Conservation (phyloP, 2,329 filamentous ascomycete genomes). For the Chaetothyriales sp. region DNA sequence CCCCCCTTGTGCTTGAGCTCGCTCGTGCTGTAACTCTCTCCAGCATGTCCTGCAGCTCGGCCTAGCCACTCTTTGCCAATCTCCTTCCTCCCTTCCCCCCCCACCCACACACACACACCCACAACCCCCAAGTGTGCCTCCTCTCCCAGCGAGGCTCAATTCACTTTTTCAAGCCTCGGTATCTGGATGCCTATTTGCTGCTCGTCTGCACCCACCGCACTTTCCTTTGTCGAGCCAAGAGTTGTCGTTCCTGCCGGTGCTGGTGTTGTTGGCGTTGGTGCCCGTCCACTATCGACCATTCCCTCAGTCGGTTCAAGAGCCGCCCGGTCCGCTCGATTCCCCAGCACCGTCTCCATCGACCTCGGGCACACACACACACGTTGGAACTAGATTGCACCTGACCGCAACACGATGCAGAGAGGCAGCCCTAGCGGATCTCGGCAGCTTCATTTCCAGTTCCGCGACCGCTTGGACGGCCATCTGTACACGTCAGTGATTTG, state of each 20-base stretch:
- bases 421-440: conserved; percentile 8
- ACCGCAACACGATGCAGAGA: conserved; percentile 15
- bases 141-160: not conserved
- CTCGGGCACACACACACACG: too few relatives aligned
- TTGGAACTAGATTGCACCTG: conserved; percentile 6
- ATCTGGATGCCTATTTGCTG: not conserved
- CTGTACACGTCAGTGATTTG: conserved; percentile 11
- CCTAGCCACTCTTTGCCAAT: not conserved
- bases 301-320: not conserved
- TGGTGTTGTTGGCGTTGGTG: not conserved
- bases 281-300: not conserved
- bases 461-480: conserved; percentile 13
- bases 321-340: not conserved
- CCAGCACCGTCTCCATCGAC: too few relatives aligned
- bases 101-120: too few relatives aligned
- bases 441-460: conserved; percentile 16
- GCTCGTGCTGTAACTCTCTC: not conserved
- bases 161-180: not conserved
- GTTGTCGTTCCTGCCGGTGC: not conserved
- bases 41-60: not conserved
- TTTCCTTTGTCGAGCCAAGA: not conserved
- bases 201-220: not conserved
- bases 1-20: not conserved
- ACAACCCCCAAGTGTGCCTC: too few relatives aligned
- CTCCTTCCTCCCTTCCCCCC: too few relatives aligned